A percentile compares a stretch with the other conserved stretches of the same genome.
Evolutionary conservation across 1,284 basidiomycete species (phyloP).

Genomic region (Takashimella koratensis): DNA sequence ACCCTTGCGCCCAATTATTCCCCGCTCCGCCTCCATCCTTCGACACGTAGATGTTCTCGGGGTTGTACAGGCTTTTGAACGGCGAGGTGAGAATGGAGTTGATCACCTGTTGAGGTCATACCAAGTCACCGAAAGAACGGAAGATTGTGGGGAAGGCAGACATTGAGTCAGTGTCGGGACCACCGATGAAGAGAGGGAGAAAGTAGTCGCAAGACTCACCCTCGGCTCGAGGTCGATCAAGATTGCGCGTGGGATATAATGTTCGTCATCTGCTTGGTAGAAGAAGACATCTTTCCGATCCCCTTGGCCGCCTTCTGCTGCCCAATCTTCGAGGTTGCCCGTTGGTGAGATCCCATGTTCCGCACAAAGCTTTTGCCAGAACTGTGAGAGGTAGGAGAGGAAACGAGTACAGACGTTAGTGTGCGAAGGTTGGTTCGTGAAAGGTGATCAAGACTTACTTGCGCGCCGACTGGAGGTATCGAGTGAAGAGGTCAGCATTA

Average conservation of each 20-base stretch:
- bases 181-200: neutral
- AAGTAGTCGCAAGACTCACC: conserved; percentile 54
- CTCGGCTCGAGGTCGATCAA: conserved; percentile 96
- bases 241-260: conserved; percentile 96
- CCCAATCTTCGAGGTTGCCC: conserved; percentile 91
- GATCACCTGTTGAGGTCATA: conserved; percentile 66
- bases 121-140: neutral
- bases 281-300: conserved; percentile 99
- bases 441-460: too few species aligned
- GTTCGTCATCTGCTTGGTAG: conserved; percentile 99
- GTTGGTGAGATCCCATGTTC: conserved; percentile 94
- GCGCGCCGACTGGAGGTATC: neutral
- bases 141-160: neutral
- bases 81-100: conserved; percentile 90
- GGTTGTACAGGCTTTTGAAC: conserved; percentile 92
- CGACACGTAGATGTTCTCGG: conserved; percentile 94
- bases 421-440: too few species aligned
- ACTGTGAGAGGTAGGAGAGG: conserved; percentile 52
- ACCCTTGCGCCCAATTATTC: conserved; percentile 98
- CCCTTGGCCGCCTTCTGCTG: conserved; percentile 71
- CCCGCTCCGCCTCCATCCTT: conserved; percentile 97
- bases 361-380: conserved; percentile 92
- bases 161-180: neutral
- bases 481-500: too few species aligned
- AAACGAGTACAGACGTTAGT: too few species aligned